These are phyloP conservation scores for Paecilomyces variotii DNA, from an alignment of 2,329 filamentous ascomycete species.

Conservation along the genomic window DNA sequence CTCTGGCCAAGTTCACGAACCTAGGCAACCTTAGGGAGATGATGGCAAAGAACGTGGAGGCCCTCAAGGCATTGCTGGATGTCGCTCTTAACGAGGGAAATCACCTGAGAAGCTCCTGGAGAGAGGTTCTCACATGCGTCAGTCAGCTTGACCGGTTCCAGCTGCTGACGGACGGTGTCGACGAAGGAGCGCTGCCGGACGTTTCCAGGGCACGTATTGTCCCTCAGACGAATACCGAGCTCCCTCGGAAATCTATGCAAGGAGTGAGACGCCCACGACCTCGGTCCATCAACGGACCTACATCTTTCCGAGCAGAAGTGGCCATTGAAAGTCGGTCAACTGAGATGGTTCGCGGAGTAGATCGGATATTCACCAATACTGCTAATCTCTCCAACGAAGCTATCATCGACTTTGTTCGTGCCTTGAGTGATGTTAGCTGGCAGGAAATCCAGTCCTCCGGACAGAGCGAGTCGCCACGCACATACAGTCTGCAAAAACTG, in stretches of 20 bases:
- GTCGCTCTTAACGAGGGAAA: conserved; percentile 91
- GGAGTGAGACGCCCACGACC: conserved; percentile 41
- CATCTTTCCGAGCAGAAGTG: conserved; percentile 65
- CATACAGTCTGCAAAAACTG: conserved; percentile 94
- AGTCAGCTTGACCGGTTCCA: conserved; percentile 94
- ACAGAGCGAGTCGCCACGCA: conserved; percentile 88
- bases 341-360: conserved; percentile 85
- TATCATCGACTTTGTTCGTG: conserved; percentile 89
- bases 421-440: conserved; percentile 94
- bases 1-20: conserved; percentile 87
- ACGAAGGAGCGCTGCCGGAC: conserved; percentile 86
- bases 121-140: conserved; percentile 88
- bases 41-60: conserved; percentile 92
- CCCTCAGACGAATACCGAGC: conserved; percentile 45
- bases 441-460: conserved; percentile 98
- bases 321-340: conserved; percentile 88
- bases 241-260: conserved; percentile 61
- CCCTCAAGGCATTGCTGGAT: conserved; percentile 82
- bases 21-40: conserved; percentile 94
- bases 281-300: conserved; percentile 39
- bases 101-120: conserved; percentile 80
- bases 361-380: conserved; percentile 94
- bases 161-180: conserved; percentile 87
- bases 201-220: conserved; percentile 75
- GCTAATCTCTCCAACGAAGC: conserved; percentile 87